Evolutionary conservation across 768 basidiomycete genomes (phyloP), one percentile per base, ranked within the genome.

Genomic region (Lepiota brunneoincarnata): DNA sequence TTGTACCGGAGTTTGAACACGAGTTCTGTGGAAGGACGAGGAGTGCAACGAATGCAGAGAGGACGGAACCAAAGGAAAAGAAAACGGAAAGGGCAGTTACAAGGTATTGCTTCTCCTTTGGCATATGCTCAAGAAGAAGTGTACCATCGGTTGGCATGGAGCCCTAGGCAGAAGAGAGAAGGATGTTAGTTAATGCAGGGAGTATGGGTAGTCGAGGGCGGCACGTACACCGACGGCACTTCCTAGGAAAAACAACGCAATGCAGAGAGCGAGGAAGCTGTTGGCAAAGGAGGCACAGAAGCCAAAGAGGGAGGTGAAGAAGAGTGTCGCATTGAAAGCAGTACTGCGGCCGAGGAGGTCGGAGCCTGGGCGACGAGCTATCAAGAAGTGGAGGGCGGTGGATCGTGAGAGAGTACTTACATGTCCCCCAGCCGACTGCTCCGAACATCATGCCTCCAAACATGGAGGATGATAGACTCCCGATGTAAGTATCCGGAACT

Each of bases 401-500:
- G 24, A 3, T 21, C 6, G n/a, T 36, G 28, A 42, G 26, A 34
- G n/a, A 36, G 17, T 9, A 72, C 83, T 49, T 61, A 87, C 91
- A 93, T 20, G 90, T 86, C 53, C 95, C 95, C 94, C 95, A 94
- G 3, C 88, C 90, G 7, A 94, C 71, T 1, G 91, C 89, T 1
- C 95, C 92, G 47, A 97, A 65, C 93, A 98, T 97, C 96, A 98
- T 98, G n/a, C 96, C 92, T 10, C 80, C 84, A 64, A 94, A 94
- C 81, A 92, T 93, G 3, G 89, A 85, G 3, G 93, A 91, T 0
- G 93, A 95, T 12, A 98, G 71, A 1, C 79, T 67, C 20, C 94
- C 96, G 45, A 95, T 90, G 59, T 82, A 83, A 43, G 75, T 77
- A 65, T 93, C 87, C 26, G 83, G 80, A 6, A 91, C 89, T 87